Base-by-base conservation (phyloP, 2,329 filamentous ascomycete genomes). In the Paecilomyces fulvus region DNA sequence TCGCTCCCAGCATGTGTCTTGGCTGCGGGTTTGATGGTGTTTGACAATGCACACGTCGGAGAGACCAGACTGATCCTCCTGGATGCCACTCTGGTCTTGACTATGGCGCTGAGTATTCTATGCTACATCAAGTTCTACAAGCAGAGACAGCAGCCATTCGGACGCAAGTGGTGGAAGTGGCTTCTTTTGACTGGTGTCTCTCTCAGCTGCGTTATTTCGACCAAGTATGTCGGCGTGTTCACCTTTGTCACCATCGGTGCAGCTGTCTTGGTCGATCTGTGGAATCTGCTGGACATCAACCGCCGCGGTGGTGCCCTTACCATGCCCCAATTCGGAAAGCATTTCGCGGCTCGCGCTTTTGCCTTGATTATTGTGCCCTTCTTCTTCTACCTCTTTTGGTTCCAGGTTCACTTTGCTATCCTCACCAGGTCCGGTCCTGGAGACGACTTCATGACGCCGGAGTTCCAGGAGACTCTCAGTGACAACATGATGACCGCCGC, bases 151-250 rank as follows among this genome's bases (percentile, higher is more conserved):
- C 82, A 86, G 62, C 82, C 94, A 2, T 99, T 99, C 72, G 85
- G 88, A 58, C 84, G 91, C 60, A 97, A 99, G 77, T 99, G 94
- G 94, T 99, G 94, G 94, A 99, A 99, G 76, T 99, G 94, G 94
- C 83, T 99, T 58, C 84, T 99, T 60, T 76, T 97, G 66, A 99
- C 94, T 7, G 94, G 94, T 58, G 92, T 99, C 71, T 87, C 87
- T 59, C 82, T 99, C 70, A 96, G 92, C 70, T 97, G 92, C 72
- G 94, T 96, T 70, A 97, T 99, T 67, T 97, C 94, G 55, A 95
- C 90, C 72, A 99, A 99, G 79, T 99, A 99, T 64, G 92, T 99
- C 57, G 94, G 94, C 65, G 81, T 89, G 43, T 99, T 99, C 75
- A 95, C 92, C 68, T 99, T 99, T 75, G 86, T 97, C 73, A 96